Evolutionary conservation across 2,329 filamentous ascomycete species (phyloP).

Genomic region (Aspergillus fijiensis): DNA sequence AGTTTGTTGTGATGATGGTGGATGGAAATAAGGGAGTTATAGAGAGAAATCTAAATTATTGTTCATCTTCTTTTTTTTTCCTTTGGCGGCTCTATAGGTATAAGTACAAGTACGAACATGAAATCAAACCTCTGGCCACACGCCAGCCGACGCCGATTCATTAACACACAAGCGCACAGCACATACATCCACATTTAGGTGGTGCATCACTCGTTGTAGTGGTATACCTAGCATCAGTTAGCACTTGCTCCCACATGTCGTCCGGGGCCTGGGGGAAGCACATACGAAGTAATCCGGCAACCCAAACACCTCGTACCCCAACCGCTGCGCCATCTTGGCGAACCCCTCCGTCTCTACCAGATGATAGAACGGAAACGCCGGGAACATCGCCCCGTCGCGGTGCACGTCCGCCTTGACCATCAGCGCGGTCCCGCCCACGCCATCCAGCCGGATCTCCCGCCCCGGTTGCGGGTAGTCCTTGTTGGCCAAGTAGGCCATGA

Average conservation of each 20-base stretch:
- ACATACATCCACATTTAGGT: background rate
- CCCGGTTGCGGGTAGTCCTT: conserved; percentile 55
- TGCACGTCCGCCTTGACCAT: conserved; percentile 97
- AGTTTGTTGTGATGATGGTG: conserved; percentile 12
- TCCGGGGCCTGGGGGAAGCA: conserved; percentile 15
- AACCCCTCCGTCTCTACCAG: conserved; percentile 98
- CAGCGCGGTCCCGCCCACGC: conserved; percentile 88
- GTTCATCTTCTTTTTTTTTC: background rate
- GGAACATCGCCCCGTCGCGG: conserved; percentile 97
- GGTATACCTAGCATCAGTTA: conserved; percentile 65
- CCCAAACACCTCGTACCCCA: conserved; percentile 85
- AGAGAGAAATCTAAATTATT: no score
- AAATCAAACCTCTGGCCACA: no score
- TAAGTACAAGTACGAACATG: background rate
- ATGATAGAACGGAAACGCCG: conserved; percentile 92
- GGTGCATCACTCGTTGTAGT: conserved; percentile 73
- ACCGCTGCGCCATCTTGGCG: conserved; percentile 87
- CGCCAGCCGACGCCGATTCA: no score
- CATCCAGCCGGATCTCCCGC: conserved; percentile 75
- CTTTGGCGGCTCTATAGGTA: background rate
- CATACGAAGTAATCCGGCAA: conserved; percentile 94
- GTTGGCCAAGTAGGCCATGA: conserved; percentile 82
- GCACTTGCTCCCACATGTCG: background rate
- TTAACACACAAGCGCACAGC: no score
- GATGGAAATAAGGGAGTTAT: no score